Conservation (phyloP, 306 rosid genomes). For the Boehmeria nivea region DNA sequence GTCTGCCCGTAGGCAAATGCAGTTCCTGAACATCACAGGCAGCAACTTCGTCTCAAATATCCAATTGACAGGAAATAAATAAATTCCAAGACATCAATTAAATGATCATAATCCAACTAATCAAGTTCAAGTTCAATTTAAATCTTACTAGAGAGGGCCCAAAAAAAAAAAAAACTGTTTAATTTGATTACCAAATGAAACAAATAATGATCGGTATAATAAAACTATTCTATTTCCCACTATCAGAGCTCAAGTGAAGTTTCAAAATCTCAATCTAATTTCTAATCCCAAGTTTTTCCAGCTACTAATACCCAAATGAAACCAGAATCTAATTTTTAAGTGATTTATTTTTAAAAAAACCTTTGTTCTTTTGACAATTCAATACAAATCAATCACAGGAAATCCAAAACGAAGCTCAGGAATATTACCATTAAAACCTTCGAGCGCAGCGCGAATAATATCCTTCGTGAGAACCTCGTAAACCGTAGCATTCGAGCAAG, state of each 20-base stretch:
- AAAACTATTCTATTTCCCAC: background rate
- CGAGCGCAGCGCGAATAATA: slow-evolving; percentile 74
- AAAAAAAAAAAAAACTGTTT: background rate
- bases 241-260: background rate
- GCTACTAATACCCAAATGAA: background rate
- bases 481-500: slow-evolving; percentile 57
- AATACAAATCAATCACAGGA: background rate
- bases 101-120: background rate
- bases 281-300: background rate
- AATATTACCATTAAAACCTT: slow-evolving; percentile 73
- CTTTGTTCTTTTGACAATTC: no score
- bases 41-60: slow-evolving; percentile 15
- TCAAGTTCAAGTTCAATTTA: no score
- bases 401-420: background rate
- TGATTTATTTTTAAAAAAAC: no score
- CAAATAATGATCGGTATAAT: no score
- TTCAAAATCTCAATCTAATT: background rate
- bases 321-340: no score
- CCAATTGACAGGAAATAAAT: background rate
- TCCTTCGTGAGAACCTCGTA: slow-evolving; percentile 80
- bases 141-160: no score
- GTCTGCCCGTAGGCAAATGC: slow-evolving; percentile 99
- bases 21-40: slow-evolving; percentile 57
- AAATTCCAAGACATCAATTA: background rate
- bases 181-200: no score